Percentiles rank a stretch among this genome's conserved stretches.
phyloP scores from a whole-genome alignment of 2,329 filamentous ascomycete genomes.

The Teratosphaeria zuluensis region DNA sequence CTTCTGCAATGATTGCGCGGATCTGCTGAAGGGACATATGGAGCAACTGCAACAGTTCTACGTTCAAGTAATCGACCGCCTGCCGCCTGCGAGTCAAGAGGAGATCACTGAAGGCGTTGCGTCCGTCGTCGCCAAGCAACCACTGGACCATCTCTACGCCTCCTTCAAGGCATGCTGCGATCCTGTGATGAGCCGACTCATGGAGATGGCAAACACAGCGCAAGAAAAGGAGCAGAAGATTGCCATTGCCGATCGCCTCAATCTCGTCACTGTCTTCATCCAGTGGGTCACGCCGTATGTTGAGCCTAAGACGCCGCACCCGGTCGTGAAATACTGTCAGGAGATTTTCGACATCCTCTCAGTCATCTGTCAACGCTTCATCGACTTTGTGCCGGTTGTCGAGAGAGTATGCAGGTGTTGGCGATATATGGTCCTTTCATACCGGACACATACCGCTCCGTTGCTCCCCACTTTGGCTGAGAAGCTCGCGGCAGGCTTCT shows the following conservation, averaged over 20 bases:
- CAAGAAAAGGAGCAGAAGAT: slow-evolving; percentile 74
- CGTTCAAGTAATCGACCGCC: slow-evolving; percentile 73
- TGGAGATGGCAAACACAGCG: slow-evolving; percentile 77
- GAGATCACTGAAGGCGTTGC: slow-evolving; percentile 95
- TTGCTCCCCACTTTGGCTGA: slow-evolving; percentile 77
- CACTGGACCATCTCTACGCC: slow-evolving; percentile 66
- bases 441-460: slow-evolving; percentile 79
- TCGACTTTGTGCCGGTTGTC: slow-evolving; percentile 76
- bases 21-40: slow-evolving; percentile 74
- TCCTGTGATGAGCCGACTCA: slow-evolving; percentile 74
- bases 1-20: slow-evolving; percentile 90
- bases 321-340: slow-evolving; percentile 90
- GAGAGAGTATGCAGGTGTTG: slow-evolving; percentile 92
- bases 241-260: slow-evolving; percentile 84
- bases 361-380: slow-evolving; percentile 79
- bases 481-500: slow-evolving; percentile 77
- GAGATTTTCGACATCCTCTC: slow-evolving; percentile 84
- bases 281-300: slow-evolving; percentile 69
- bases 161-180: slow-evolving; percentile 89
- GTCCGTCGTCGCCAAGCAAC: slow-evolving; percentile 80
- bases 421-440: slow-evolving; percentile 94
- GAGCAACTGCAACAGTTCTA: slow-evolving; percentile 86
- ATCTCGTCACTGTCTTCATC: slow-evolving; percentile 84
- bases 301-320: slow-evolving; percentile 63
- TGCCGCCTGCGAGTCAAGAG: slow-evolving; percentile 81